Conservation (phyloP, 441 rosid species). For the Erysimum cheiri region DNA sequence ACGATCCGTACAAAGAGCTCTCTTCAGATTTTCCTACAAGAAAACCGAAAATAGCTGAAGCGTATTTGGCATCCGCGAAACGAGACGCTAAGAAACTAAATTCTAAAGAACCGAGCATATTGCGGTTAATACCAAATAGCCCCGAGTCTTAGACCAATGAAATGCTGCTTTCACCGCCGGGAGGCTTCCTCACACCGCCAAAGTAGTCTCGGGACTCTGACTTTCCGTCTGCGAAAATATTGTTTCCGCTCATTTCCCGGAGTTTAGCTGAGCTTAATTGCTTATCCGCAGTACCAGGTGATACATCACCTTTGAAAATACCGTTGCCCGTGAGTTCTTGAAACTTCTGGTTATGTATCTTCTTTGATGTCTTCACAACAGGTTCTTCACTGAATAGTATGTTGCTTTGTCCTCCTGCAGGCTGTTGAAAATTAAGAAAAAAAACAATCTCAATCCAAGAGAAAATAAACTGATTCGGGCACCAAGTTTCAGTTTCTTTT, state of each 20-base stretch:
- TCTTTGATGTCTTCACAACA: slow-evolving; percentile 49
- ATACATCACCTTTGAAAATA: slow-evolving; percentile 64
- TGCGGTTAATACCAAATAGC: slow-evolving; percentile 37
- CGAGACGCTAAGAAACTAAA: slow-evolving; percentile 10
- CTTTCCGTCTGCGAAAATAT: slow-evolving; percentile 74
- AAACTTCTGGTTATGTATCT: slow-evolving; percentile 72
- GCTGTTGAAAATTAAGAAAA: slow-evolving; percentile 44
- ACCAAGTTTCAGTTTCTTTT: background rate
- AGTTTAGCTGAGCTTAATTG: slow-evolving; percentile 64
- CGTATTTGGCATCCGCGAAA: background rate
- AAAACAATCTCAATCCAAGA: background rate
- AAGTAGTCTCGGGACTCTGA: slow-evolving; percentile 63
- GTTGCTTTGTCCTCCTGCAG: slow-evolving; percentile 94
- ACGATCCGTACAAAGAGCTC: slow-evolving; percentile 22
- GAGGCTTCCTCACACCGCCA: slow-evolving; percentile 78
- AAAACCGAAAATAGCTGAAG: background rate
- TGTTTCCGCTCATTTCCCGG: slow-evolving; percentile 69
- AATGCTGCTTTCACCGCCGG: slow-evolving; percentile 86
- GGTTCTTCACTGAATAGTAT: slow-evolving; percentile 66
- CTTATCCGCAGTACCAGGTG: slow-evolving; percentile 61
- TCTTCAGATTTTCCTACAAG: background rate
- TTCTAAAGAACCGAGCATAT: slow-evolving; percentile 32
- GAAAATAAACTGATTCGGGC: background rate
- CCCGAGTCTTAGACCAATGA: slow-evolving; percentile 53
- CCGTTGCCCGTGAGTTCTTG: slow-evolving; percentile 68